A percentile compares a stretch with the other conserved stretches of the same genome.
phyloP scores from a whole-genome alignment of 2,329 filamentous ascomycete species.

The Colletotrichum brevisporum region DNA sequence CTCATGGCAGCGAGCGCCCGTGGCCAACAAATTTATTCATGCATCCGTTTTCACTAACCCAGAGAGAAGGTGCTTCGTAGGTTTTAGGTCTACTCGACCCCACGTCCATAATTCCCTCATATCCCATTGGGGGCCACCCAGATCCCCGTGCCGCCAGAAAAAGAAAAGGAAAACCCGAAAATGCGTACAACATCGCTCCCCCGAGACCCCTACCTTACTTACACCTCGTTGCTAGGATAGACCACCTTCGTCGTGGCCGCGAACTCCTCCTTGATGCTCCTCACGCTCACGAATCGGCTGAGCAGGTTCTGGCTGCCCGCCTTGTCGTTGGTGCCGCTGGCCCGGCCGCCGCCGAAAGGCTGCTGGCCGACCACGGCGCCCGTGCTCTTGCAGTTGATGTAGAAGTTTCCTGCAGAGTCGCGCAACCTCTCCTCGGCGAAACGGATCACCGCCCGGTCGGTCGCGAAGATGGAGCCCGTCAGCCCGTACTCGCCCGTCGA shows the following conservation, averaged over 20 bases:
- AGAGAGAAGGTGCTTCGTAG: slow-evolving; percentile 7
- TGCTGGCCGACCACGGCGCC: slow-evolving; percentile 81
- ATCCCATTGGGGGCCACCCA: slow-evolving; percentile 1
- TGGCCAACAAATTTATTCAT: slow-evolving; percentile 2
- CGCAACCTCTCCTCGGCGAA: slow-evolving; percentile 79
- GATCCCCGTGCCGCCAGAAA: slow-evolving; percentile 19
- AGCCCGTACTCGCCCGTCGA: slow-evolving; percentile 82
- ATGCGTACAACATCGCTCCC: neutral
- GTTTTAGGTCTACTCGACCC: neutral
- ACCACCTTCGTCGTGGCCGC: slow-evolving; percentile 71
- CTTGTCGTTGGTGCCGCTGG: slow-evolving; percentile 81
- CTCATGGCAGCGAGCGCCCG: neutral
- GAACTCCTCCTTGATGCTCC: slow-evolving; percentile 84
- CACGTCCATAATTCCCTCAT: slow-evolving; percentile 12
- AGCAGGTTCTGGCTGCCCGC: slow-evolving; percentile 76
- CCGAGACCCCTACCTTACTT: slow-evolving; percentile 35
- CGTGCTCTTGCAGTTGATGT: slow-evolving; percentile 87
- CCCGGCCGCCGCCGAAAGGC: slow-evolving; percentile 78
- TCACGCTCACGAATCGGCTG: slow-evolving; percentile 75
- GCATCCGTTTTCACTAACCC: slow-evolving; percentile 1
- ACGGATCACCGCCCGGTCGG: slow-evolving; percentile 75
- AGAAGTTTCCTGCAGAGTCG: slow-evolving; percentile 86
- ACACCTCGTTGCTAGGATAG: slow-evolving; percentile 81
- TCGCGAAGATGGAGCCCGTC: slow-evolving; percentile 82
- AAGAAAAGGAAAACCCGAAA: neutral